phyloP scores from a whole-genome alignment of 805 yeast genomes.

The Saccharomycopsis fibuligera region DNA sequence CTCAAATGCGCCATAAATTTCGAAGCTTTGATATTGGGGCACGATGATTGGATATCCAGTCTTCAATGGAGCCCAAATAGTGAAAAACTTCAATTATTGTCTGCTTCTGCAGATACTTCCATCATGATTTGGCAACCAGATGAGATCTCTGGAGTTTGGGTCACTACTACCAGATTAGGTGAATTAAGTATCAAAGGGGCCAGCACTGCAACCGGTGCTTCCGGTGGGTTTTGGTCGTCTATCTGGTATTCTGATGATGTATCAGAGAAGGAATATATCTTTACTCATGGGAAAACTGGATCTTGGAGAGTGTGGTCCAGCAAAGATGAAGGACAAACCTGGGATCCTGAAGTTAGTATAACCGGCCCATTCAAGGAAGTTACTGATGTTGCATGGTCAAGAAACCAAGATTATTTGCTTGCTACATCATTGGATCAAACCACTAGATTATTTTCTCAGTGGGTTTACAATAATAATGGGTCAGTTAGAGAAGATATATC shows the following conservation, averaged over 20 bases:
- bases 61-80: slow-evolving; percentile 66
- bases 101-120: slow-evolving; percentile 90
- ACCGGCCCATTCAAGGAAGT: slow-evolving; percentile 73
- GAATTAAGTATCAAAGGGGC: slow-evolving; percentile 95
- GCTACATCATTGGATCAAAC: slow-evolving; percentile 91
- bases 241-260: slow-evolving; percentile 55
- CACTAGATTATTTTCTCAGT: slow-evolving; percentile 71
- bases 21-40: slow-evolving; percentile 95
- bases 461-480: slow-evolving; percentile 32
- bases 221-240: slow-evolving; percentile 64
- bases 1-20: slow-evolving; percentile 54
- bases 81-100: slow-evolving; percentile 51
- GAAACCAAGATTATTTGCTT: slow-evolving; percentile 57
- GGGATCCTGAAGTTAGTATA: slow-evolving; percentile 42
- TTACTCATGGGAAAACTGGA: slow-evolving; percentile 89
- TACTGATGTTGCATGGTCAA: slow-evolving; percentile 76
- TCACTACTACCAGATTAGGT: slow-evolving; percentile 73
- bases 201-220: slow-evolving; percentile 94
- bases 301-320: slow-evolving; percentile 75
- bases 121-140: slow-evolving; percentile 94
- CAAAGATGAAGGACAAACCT: slow-evolving; percentile 34
- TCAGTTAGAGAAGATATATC: slow-evolving; percentile 32
- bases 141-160: slow-evolving; percentile 81
- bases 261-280: slow-evolving; percentile 40
- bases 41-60: slow-evolving; percentile 94